phyloP scores from a whole-genome alignment of 2,329 filamentous ascomycete species.

The Beauveria medogensis region DNA sequence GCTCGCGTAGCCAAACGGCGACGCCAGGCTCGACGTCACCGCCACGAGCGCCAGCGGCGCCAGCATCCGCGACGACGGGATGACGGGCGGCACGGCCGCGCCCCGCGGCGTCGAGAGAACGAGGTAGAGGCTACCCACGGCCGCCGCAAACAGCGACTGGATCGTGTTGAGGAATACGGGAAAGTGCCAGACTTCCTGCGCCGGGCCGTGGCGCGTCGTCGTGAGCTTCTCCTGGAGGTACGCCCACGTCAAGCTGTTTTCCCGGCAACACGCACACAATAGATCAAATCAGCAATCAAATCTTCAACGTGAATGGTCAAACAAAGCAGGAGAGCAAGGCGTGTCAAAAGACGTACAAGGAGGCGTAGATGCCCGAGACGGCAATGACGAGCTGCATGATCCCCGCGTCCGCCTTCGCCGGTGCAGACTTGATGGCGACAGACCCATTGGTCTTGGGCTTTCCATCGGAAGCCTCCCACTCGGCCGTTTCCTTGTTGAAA shows the following conservation, averaged over 20 bases:
- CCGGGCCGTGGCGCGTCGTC: constrained; percentile 73
- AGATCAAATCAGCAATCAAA: not conserved
- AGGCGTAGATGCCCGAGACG: constrained; percentile 92
- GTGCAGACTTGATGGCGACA: constrained; percentile 17
- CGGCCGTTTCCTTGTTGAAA: constrained; percentile 40
- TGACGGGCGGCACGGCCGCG: constrained; percentile 51
- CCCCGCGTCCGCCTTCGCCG: constrained; percentile 46
- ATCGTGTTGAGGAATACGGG: constrained; percentile 94
- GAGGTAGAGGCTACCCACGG: constrained; percentile 77
- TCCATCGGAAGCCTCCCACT: constrained; percentile 26
- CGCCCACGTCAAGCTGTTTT: constrained; percentile 76
- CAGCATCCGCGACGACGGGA: constrained; percentile 69
- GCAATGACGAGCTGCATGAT: constrained; percentile 72
- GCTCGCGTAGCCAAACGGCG: constrained; percentile 91
- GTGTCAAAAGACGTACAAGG: constrained; percentile 58
- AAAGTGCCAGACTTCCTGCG: constrained; percentile 77
- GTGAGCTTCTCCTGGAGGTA: constrained; percentile 96
- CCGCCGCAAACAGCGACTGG: constrained; percentile 81
- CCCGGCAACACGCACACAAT: too few species aligned
- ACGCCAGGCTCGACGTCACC: constrained; percentile 78
- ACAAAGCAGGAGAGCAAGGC: not conserved
- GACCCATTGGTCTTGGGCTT: constrained; percentile 22
- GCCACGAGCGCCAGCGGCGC: constrained; percentile 76
- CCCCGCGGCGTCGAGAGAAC: constrained; percentile 47
- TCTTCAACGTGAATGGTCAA: not conserved